Evolutionary conservation across 2,329 filamentous ascomycete genomes (phyloP), one percentile per base, ranked within the genome.

Genomic region (Alternaria rosae): DNA sequence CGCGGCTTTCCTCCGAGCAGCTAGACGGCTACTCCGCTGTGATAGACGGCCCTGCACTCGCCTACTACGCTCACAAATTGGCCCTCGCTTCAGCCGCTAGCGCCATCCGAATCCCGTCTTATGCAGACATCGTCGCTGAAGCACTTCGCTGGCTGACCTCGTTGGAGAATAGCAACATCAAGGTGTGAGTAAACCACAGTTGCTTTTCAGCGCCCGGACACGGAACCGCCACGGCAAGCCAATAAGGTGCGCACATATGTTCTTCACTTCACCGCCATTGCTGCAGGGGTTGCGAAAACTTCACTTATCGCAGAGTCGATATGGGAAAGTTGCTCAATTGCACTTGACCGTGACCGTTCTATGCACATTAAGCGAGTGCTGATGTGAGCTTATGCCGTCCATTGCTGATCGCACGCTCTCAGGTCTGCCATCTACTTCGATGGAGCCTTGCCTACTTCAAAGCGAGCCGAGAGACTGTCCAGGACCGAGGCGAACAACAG

Each of bases 1-100:
- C 61, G 69, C 68, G 57, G 23, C 71, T 63, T 58, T 67, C 68
- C 10, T 53, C 62, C 21, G 45, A 69, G 28, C 62, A 74, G 15
- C 62, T 77, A 25, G 41, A 68, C 47, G 74, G 71, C 12, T 75
- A 72, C 47, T 58, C 63, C 4, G 76, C 74, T 21, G 67, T 88
- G 45, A 87, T 97, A 58, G 93, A 97, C 75, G 93, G 93, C 0
- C 93, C 93, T 5, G 89, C 88, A 3, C 81, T 97, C 25, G 91
- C 92, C 1, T 91, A 94, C 75, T 86, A 92, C 76, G 82, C 94
- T 42, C 88, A 91, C 62, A 74, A 70, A 38, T 56, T 75, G 47
- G 82, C 88, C 53, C 79, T 87, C 17, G 26, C 60, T 62, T 17
- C 72, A 77, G 20, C 78, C 78, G 41, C 59, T 51, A 65, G 65